These are phyloP conservation scores for Isoetes engelmannii DNA, from an alignment of 83 land plant species.

Conservation along the genomic window DNA sequence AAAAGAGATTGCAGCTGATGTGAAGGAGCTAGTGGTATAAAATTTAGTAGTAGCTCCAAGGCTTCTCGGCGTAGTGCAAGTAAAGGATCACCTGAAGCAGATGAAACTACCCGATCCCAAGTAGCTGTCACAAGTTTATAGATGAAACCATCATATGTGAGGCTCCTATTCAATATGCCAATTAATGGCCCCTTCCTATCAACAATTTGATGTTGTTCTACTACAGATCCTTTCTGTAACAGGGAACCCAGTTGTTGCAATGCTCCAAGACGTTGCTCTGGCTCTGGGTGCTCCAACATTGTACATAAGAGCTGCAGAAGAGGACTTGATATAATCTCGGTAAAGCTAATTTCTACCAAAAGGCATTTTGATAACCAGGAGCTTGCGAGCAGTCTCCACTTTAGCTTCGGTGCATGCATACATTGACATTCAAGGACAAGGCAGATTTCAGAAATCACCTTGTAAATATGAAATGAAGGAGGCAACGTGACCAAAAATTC, in stretches of 20 bases:
- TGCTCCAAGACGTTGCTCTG: conserved; percentile 67
- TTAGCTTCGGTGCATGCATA: conserved; percentile 60
- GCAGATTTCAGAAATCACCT: conserved; percentile 41
- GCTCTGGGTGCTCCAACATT: conserved; percentile 80
- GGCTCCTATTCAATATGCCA: conserved; percentile 2
- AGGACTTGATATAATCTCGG: conserved; percentile 18
- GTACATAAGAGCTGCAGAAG: conserved; percentile 49
- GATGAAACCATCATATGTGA: conserved; percentile 11
- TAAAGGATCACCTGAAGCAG: conserved; percentile 60
- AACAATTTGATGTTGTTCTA: conserved; percentile 3
- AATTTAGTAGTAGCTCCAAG: conserved; percentile 45
- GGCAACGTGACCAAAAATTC: conserved; percentile 68
- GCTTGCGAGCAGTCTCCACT: conserved; percentile 59
- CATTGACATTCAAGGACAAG: conserved; percentile 40
- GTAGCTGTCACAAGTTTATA: conserved; percentile 47
- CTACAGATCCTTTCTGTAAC: conserved; percentile 13
- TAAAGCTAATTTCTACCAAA: conserved; percentile 14
- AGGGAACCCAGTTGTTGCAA: conserved; percentile 48
- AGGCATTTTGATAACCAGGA: conserved; percentile 60
- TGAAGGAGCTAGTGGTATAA: conserved; percentile 52
- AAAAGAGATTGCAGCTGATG: conserved; percentile 59
- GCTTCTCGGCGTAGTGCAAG: conserved; percentile 49
- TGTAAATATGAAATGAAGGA: conserved; percentile 21
- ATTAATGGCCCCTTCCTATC: neutral
- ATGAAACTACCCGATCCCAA: conserved; percentile 60